These are phyloP conservation scores for Mortierella sp. DNA, from an alignment of 371 early-diverging fungal genomes.

Conservation along the genomic window DNA sequence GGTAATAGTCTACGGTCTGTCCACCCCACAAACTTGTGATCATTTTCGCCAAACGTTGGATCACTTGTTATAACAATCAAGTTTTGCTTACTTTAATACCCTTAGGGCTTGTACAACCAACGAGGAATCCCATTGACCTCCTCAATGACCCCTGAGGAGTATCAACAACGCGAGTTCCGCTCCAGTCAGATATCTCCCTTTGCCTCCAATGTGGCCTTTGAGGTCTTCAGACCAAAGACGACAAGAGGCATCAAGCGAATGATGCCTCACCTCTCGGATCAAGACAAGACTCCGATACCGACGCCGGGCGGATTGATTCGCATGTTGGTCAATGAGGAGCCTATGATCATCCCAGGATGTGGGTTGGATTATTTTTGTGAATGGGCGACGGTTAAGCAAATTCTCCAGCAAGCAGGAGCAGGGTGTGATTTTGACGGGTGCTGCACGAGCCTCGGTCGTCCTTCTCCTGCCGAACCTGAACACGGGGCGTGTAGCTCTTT, in stretches of 20 bases:
- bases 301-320: slow-evolving; percentile 13
- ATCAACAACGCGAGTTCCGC: slow-evolving; percentile 18
- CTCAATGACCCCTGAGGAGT: slow-evolving; percentile 33
- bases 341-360: slow-evolving; percentile 34
- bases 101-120: slow-evolving; percentile 23
- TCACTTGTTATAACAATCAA: too few species aligned
- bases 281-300: not conserved
- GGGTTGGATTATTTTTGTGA: slow-evolving; percentile 28
- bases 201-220: slow-evolving; percentile 39
- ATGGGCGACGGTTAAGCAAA: slow-evolving; percentile 21
- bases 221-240: slow-evolving; percentile 27
- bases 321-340: slow-evolving; percentile 38
- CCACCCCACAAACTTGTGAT: too few species aligned
- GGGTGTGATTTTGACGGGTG: slow-evolving; percentile 33
- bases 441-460: slow-evolving; percentile 7
- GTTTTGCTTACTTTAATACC: not conserved
- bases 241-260: not conserved
- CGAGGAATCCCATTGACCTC: slow-evolving; percentile 5
- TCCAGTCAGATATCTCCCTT: slow-evolving; percentile 26
- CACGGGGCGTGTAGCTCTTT: not conserved
- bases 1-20: slow-evolving; percentile 25
- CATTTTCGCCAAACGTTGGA: too few species aligned
- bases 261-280: not conserved
- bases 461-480: too few species aligned
- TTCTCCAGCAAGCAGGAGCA: slow-evolving; percentile 17